phyloP scores from a whole-genome alignment of 108 stramenopile genomes.

The Nitzschia sp. region DNA sequence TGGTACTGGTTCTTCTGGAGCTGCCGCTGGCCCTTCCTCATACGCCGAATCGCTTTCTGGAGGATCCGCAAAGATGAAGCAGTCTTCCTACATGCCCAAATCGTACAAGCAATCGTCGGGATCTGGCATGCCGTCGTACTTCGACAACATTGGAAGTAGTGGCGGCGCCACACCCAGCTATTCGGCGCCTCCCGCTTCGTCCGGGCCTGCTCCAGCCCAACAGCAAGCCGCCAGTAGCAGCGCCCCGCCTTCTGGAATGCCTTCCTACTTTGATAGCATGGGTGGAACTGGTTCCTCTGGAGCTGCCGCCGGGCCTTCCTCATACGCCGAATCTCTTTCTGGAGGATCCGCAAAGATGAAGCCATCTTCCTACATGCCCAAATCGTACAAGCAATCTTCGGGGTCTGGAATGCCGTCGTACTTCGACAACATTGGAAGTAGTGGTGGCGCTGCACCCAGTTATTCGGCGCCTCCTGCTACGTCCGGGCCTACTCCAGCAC shows the following conservation, averaged over 20 bases:
- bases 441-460: no score
- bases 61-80: neutral
- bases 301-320: neutral
- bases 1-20: neutral
- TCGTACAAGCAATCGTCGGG: conserved; percentile 1
- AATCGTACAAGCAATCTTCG: neutral
- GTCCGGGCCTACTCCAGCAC: no score
- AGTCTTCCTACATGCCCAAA: conserved; percentile 3
- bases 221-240: neutral
- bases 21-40: neutral
- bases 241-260: neutral
- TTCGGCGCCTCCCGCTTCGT: neutral
- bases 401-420: conserved; percentile 4
- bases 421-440: conserved; percentile 4
- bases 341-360: neutral
- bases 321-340: neutral
- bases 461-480: neutral
- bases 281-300: neutral
- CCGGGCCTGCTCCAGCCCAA: no score
- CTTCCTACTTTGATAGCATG: neutral
- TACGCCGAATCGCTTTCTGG: neutral
- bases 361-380: conserved; percentile 7
- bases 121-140: conserved; percentile 6
- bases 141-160: neutral
- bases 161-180: no score